Evolutionary conservation across 164 flowering plant genomes (phyloP), one percentile per base, ranked within the genome.

Genomic region (Cinnamomum micranthum): DNA sequence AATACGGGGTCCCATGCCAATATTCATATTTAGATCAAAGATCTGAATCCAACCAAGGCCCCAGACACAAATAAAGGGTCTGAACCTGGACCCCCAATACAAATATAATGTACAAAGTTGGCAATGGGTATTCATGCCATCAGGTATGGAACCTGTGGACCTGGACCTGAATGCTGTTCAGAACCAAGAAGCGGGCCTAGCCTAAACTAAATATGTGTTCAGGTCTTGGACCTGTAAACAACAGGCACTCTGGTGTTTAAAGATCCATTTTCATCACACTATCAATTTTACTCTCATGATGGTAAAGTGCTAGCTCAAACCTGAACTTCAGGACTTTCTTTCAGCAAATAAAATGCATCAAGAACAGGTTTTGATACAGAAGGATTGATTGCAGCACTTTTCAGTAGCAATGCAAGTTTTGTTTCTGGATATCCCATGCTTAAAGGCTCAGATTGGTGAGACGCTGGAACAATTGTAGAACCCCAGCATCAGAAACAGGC

Each of bases 331-430:
- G 91, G 69, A 74, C 80, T 90, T 62, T 85, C 83, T 67, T 81
- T 84, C 24, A 93, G 89, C 76, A 88, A 76, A 60, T 76, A 75
- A 73, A 90, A 91, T 1, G 98, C 96, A 76, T 86, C 87, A 6
- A 91, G 2, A 64, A 87, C 92, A 81, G 79, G 81, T 19, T 80
- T 76, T 25, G 90, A 77, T 14, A 71, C 76, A 6, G 86, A 33
- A 51, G 81, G 71, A 20, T 13, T 15, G 62, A 70, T 68, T 23
- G 68, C 76, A 10, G 58, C 59, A 58, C 65, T 65, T n/a, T 51
- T 85, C 81, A 78, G 73, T 77, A 50, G 82, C 35, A 31, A 82
- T 73, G 77, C 83, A 80, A 47, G 80, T 75, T 75, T 85, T 27
- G 80, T 82, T 65, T 87, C 89, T 31, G 74, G 27, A 72, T 24